These are phyloP conservation scores for Globisporangium alternatum DNA, from an alignment of 352 stramenopile genomes.

Conservation along the genomic window DNA sequence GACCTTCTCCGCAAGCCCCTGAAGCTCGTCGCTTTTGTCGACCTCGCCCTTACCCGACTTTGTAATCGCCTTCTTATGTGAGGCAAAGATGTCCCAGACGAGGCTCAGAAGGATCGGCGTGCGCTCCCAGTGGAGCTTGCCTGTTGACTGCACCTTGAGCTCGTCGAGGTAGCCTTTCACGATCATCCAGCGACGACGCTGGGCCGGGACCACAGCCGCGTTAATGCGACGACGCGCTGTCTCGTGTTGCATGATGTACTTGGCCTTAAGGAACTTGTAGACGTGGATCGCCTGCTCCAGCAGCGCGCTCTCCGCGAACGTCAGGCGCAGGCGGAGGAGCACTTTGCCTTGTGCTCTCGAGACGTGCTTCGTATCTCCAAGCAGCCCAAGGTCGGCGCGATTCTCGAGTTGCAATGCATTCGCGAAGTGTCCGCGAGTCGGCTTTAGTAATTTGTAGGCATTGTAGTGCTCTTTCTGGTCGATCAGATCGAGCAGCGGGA, in stretches of 20 bases:
- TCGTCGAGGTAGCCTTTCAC: constrained; percentile 58
- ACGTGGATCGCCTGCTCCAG: constrained; percentile 63
- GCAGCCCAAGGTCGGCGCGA: constrained; percentile 4
- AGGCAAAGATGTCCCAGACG: constrained; percentile 71
- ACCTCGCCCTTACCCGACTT: constrained; percentile 1
- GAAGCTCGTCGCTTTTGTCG: constrained; percentile 31
- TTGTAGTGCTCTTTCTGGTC: constrained; percentile 57
- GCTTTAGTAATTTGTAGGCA: constrained; percentile 51
- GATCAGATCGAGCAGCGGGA: constrained; percentile 67
- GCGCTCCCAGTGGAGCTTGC: constrained; percentile 64
- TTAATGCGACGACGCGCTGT: constrained; percentile 53
- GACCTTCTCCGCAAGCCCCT: constrained; percentile 35
- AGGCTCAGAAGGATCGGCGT: constrained; percentile 61
- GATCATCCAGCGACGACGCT: constrained; percentile 58
- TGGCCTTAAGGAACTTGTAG: constrained; percentile 60
- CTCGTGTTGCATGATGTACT: constrained; percentile 62
- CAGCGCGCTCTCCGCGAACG: constrained; percentile 55
- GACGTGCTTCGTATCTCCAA: not conserved
- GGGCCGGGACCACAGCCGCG: constrained; percentile 52
- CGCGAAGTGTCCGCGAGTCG: constrained; percentile 8
- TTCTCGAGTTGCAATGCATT: constrained; percentile 11
- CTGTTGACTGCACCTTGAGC: constrained; percentile 33
- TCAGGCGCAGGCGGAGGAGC: constrained; percentile 42
- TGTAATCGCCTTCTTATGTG: constrained; percentile 24
- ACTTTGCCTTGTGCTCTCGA: constrained; percentile 33